A percentile compares a stretch with the other conserved stretches of the same genome.
phyloP scores from a whole-genome alignment of 1,139 yeast genomes.

The Debaryomyces sp. region DNA sequence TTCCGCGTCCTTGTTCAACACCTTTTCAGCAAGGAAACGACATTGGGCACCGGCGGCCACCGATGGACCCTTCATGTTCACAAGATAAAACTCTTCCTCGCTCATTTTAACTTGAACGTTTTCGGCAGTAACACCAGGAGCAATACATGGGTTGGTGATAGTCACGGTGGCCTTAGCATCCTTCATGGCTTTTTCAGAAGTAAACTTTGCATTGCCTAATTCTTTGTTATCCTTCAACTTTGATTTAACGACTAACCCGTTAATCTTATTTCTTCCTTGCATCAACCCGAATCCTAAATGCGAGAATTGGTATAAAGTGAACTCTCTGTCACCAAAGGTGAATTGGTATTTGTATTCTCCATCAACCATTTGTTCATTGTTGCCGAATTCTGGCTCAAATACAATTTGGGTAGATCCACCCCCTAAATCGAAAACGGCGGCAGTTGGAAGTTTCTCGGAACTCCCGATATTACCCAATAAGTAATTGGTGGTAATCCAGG shows the following conservation, averaged over 20 bases:
- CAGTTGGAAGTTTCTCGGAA: slow-evolving; percentile 72
- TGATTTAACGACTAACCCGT: slow-evolving; percentile 56
- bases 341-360: slow-evolving; percentile 90
- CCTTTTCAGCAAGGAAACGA: slow-evolving; percentile 77
- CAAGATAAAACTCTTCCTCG: slow-evolving; percentile 54
- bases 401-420: slow-evolving; percentile 99
- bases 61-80: slow-evolving; percentile 74
- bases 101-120: slow-evolving; percentile 59
- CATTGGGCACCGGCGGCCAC: slow-evolving; percentile 66
- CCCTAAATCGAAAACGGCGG: slow-evolving; percentile 96
- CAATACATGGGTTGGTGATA: slow-evolving; percentile 79
- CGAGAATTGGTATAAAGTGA: slow-evolving; percentile 88
- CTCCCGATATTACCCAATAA: slow-evolving; percentile 89
- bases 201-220: slow-evolving; percentile 31
- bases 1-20: slow-evolving; percentile 78
- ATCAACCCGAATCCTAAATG: slow-evolving; percentile 95
- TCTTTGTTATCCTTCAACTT: slow-evolving; percentile 40
- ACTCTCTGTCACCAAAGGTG: slow-evolving; percentile 77
- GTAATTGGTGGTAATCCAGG: slow-evolving; percentile 97
- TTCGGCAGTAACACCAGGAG: slow-evolving; percentile 65
- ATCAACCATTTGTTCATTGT: slow-evolving; percentile 64
- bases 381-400: slow-evolving; percentile 79
- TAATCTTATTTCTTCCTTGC: slow-evolving; percentile 88
- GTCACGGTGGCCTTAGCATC: slow-evolving; percentile 43
- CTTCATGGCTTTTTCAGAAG: slow-evolving; percentile 39